Evolutionary conservation across 768 basidiomycete genomes (phyloP), one percentile per base, ranked within the genome.

Genomic region (Amanita pseudoporphyria): DNA sequence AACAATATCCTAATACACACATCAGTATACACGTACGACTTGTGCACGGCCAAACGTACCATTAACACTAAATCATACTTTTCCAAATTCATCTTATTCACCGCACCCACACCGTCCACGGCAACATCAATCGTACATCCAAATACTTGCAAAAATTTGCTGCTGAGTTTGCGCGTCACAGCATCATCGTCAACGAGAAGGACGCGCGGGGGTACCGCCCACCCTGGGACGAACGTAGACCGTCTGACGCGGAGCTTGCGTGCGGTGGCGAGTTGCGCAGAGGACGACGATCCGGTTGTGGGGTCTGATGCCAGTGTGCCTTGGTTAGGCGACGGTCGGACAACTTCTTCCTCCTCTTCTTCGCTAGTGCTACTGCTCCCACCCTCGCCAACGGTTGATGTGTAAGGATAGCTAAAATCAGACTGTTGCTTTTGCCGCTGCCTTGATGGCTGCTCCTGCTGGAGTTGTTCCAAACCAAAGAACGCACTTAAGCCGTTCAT

Each of bases 61-160:
- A 97, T 97, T 51, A 98, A 63, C 53, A 96, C 92, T 60, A 98
- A 65, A 66, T 98, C 95, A 63, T 96, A 97, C 71, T 93, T 92
- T 58, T 88, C 89, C 62, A 87, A 62, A 67, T 95, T 94, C 91
- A 97, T 96, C 76, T 91, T 95, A 57, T 86, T 84, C 47, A 98
- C 92, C 0, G 95, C 95, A 1, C 80, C 81, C 4, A 90, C 78
- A 0, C 94, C 95, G 62, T 97, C 92, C 32, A 93, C 89, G 1
- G 93, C 95, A 35, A 95, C 86, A 57, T 97, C 95, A 49, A 86
- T 92, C 58, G 83, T 82, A 64, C 94, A 96, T 33, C 95, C 95
- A 65, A 94, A 93, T 38, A 96, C 87, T 68, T 95, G 86, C 62
- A 98, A 65, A 63, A 97, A 95, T 69, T 94, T 96, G 72, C 81